Evolutionary conservation across 139 green algal genomes (phyloP), one percentile per base, ranked within the genome.

Genomic region (Prasinococcaceae sp.): DNA sequence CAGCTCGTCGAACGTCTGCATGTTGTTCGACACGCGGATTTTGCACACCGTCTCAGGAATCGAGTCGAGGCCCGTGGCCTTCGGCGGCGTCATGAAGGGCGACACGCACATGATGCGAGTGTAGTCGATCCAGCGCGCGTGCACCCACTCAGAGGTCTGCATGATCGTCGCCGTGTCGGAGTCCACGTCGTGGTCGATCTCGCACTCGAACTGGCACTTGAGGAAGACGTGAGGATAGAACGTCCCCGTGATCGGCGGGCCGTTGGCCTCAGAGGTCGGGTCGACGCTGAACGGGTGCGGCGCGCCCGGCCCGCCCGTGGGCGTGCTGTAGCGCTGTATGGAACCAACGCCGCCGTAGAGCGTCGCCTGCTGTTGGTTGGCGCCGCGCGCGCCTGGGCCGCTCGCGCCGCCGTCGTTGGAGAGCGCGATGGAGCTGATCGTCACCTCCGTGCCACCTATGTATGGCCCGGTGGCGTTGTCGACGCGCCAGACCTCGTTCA

Each of bases 391-490:
- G n/a, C n/a, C n/a, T n/a, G n/a, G n/a, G n/a, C n/a, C n/a, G n/a
- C n/a, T n/a, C n/a, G n/a, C n/a, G n/a, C n/a, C n/a, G n/a, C n/a
- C n/a, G n/a, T n/a, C n/a, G n/a, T n/a, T n/a, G n/a, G n/a, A n/a
- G n/a, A n/a, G n/a, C n/a, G n/a, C n/a, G 14, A 41, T 41, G 9
- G 51, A 23, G 22, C 19, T 30, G 24, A 59, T 48, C 23, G 25
- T 49, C 8, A 59, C 51, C 22, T 28, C 20, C 25, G 51, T 59
- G n/a, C 51, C 51, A 16, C 51, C 51, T 16, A 59, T 50, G 36
- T 59, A 59, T 26, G 51, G 51, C 24, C 51, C 51, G n/a, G 36
- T 59, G 3, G 38, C 39, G 37, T 59, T 59, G 27, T 39, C 27
- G 9, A 33, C 23, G 36, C 17, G 3, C 51, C 51, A 59, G 16